A percentile compares a stretch with the other conserved stretches of the same genome.
Evolutionary conservation across 2,329 filamentous ascomycete genomes (phyloP).

Genomic region (Diatrype stigma): DNA sequence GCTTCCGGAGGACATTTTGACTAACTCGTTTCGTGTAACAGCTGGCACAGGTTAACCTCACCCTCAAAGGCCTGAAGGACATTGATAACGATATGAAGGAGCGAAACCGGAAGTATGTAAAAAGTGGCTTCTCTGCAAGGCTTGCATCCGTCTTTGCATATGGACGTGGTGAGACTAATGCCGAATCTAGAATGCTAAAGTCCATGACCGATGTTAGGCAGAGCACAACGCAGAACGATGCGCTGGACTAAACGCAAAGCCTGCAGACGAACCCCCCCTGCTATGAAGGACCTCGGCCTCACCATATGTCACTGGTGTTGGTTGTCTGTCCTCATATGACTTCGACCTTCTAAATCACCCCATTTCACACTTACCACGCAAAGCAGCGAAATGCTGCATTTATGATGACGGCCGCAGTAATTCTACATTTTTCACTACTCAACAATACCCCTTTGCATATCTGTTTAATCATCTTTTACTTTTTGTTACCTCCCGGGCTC

Average conservation of each 20-base stretch:
- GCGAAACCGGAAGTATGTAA: slow-evolving; percentile 42
- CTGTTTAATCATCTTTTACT: neutral
- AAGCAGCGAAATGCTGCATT: neutral
- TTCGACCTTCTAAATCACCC: neutral
- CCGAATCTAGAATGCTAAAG: slow-evolving; percentile 28
- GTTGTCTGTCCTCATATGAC: no score
- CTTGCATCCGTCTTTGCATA: neutral
- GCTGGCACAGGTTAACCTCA: slow-evolving; percentile 41
- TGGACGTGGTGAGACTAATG: slow-evolving; percentile 11
- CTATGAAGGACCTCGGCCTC: neutral
- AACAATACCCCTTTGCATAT: neutral
- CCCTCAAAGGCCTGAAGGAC: slow-evolving; percentile 46
- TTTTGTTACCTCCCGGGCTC: neutral
- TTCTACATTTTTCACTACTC: neutral
- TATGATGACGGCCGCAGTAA: neutral
- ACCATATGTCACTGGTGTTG: no score
- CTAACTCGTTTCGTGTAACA: slow-evolving; percentile 20
- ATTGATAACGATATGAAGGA: slow-evolving; percentile 55
- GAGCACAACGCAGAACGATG: slow-evolving; percentile 8
- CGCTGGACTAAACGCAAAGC: neutral
- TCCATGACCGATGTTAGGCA: slow-evolving; percentile 27
- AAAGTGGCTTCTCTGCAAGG: neutral
- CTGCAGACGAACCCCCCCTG: neutral
- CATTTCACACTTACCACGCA: neutral
- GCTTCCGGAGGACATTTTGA: slow-evolving; percentile 7